Percentiles rank a stretch among this genome's conserved stretches.
Conservation (phyloP, 2,329 filamentous ascomycete species). For the Diaporthe sp. region DNA sequence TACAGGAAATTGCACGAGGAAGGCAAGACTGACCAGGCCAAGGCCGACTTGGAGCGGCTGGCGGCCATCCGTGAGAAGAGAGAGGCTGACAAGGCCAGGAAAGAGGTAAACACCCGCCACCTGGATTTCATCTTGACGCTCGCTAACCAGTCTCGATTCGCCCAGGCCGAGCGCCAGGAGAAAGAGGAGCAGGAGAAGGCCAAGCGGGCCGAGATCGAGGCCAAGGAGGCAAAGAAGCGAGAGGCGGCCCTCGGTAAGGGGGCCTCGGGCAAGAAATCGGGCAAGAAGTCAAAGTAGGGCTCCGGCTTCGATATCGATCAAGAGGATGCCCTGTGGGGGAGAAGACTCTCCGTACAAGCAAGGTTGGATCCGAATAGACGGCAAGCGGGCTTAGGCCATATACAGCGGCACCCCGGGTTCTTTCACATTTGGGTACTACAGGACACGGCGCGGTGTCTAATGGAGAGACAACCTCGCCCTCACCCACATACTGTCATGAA, state of each 20-base stretch:
- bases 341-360: neutral
- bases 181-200: constrained; percentile 61
- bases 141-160: constrained; percentile 39
- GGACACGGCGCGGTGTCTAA: neutral
- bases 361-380: neutral
- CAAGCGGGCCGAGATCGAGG: constrained; percentile 62
- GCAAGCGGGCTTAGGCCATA: neutral
- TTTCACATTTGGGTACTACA: neutral
- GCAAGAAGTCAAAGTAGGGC: constrained; percentile 48
- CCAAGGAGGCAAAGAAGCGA: constrained; percentile 65
- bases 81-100: constrained; percentile 83
- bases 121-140: neutral
- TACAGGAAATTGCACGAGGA: constrained; percentile 93
- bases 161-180: constrained; percentile 68
- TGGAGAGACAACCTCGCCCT: neutral
- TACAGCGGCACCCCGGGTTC: neutral
- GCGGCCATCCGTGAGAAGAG: constrained; percentile 86
- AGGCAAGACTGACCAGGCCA: constrained; percentile 96
- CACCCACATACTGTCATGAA: neutral
- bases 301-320: neutral
- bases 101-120: constrained; percentile 71
- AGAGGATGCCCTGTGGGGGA: neutral
- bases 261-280: constrained; percentile 52
- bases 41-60: constrained; percentile 87
- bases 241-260: constrained; percentile 59